A percentile compares a stretch with the other conserved stretches of the same genome.
These are phyloP conservation scores for Trapa bicornis DNA, from an alignment of 345 rosid species.

Conservation along the genomic window DNA sequence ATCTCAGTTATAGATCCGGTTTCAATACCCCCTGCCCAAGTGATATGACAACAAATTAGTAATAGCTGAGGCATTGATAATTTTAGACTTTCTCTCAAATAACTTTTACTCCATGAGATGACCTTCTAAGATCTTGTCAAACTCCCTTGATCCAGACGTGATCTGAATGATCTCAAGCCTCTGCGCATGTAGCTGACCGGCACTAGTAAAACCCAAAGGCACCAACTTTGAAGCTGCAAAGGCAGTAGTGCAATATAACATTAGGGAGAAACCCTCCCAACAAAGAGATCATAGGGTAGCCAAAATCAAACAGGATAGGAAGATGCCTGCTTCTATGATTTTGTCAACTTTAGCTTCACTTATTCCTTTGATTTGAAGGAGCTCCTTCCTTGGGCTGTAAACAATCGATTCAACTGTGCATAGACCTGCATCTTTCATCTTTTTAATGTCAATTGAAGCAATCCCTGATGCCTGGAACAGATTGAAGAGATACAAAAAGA, in stretches of 20 bases:
- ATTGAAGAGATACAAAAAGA: constrained; percentile 6
- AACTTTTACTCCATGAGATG: not conserved
- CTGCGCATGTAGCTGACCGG: constrained; percentile 81
- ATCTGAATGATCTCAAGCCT: constrained; percentile 93
- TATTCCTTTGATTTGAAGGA: constrained; percentile 88
- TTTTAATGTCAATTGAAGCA: constrained; percentile 76
- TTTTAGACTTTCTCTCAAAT: not conserved
- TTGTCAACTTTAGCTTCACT: constrained; percentile 97
- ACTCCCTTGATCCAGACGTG: constrained; percentile 88
- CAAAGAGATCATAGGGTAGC: constrained; percentile 5
- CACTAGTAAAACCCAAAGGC: constrained; percentile 93
- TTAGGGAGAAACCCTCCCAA: not conserved
- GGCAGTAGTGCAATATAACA: not conserved
- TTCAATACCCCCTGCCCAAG: constrained; percentile 69
- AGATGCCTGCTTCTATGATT: constrained; percentile 80
- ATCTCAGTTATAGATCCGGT: constrained; percentile 94
- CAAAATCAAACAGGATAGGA: not conserved
- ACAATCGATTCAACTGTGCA: constrained; percentile 91
- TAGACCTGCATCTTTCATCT: constrained; percentile 88
- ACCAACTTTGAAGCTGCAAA: constrained; percentile 76
- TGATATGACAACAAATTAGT: not conserved
- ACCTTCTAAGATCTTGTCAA: constrained; percentile 93
- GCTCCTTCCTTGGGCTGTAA: constrained; percentile 89
- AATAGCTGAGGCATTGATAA: not conserved
- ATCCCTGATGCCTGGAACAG: constrained; percentile 64